These are phyloP conservation scores for Monosporascus sp. DNA, from an alignment of 2,329 filamentous ascomycete species.

Conservation along the genomic window DNA sequence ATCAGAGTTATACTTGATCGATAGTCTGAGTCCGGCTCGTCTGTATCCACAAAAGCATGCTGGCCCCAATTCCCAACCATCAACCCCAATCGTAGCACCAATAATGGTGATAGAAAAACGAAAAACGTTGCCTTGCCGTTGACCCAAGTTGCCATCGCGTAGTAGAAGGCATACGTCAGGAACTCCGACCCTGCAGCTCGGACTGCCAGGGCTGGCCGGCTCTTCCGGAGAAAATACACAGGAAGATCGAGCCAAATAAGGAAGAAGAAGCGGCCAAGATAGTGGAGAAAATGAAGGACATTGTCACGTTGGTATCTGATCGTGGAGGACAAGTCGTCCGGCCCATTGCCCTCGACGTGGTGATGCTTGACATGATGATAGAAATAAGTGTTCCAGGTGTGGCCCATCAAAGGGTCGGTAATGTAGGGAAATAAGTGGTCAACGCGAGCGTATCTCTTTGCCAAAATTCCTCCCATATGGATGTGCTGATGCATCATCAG, in stretches of 20 bases:
- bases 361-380: conserved; percentile 86
- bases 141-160: conserved; percentile 37
- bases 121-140: conserved; percentile 56
- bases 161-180: too few species aligned
- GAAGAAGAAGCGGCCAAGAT: conserved; percentile 68
- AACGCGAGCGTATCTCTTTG: conserved; percentile 44
- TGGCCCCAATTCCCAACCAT: conserved; percentile 86
- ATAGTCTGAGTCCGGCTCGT: conserved; percentile 72
- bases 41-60: conserved; percentile 72
- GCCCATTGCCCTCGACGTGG: conserved; percentile 76
- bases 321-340: conserved; percentile 69
- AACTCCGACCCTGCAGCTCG: conserved; percentile 38
- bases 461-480: conserved; percentile 66
- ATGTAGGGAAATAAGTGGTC: conserved; percentile 69
- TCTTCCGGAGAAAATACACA: conserved; percentile 63
- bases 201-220: conserved; percentile 33
- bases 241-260: conserved; percentile 72
- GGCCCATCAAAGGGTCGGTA: conserved; percentile 70
- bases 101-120: conserved; percentile 61
- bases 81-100: conserved; percentile 61
- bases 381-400: conserved; percentile 81
- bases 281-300: conserved; percentile 60
- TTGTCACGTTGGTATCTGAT: conserved; percentile 72
- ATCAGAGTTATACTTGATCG: conserved; percentile 74
- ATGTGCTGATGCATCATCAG: conserved; percentile 84